Conservation (phyloP, 2,329 filamentous ascomycete species). For the Cytospora mali region DNA sequence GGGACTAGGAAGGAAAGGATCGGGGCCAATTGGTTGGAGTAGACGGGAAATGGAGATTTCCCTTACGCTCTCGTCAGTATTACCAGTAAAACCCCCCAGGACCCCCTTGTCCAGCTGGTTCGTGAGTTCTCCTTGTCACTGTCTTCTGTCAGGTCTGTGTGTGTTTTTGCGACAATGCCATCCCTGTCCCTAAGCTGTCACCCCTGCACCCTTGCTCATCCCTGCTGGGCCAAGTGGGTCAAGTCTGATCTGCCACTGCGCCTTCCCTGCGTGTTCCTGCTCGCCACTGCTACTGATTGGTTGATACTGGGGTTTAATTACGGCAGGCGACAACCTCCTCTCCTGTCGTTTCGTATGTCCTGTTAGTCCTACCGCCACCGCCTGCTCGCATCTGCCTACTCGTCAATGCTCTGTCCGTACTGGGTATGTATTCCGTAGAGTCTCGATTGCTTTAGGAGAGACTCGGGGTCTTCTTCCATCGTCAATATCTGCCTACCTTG, state of each 20-base stretch:
- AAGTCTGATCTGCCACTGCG: conserved; percentile 23
- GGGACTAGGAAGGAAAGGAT: too few relatives aligned
- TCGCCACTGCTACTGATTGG: conserved; percentile 25
- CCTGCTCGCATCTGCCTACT: not conserved
- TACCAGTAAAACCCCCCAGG: not conserved
- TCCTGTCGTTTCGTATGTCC: conserved; percentile 25
- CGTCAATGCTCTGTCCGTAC: not conserved
- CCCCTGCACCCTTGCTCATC: conserved; percentile 8
- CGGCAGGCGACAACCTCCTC: conserved; percentile 18
- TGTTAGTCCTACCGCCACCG: conserved; percentile 3
- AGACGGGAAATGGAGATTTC: conserved; percentile 20
- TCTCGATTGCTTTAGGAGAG: not conserved
- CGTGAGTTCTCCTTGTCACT: not conserved
- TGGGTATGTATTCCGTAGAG: not conserved
- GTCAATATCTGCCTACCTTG: not conserved
- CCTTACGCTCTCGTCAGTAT: conserved; percentile 7
- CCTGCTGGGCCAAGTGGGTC: conserved; percentile 11
- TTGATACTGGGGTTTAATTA: not conserved
- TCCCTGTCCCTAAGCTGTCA: too few relatives aligned
- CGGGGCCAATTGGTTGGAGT: conserved; percentile 13
- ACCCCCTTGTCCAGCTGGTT: conserved; percentile 7
- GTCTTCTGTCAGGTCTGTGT: not conserved
- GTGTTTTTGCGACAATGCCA: not conserved
- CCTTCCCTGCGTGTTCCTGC: conserved; percentile 23
- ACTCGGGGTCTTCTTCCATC: conserved; percentile 1